Evolutionary conservation across 2,329 filamentous ascomycete species (phyloP).

Genomic region (Aquanectria penicillioides): DNA sequence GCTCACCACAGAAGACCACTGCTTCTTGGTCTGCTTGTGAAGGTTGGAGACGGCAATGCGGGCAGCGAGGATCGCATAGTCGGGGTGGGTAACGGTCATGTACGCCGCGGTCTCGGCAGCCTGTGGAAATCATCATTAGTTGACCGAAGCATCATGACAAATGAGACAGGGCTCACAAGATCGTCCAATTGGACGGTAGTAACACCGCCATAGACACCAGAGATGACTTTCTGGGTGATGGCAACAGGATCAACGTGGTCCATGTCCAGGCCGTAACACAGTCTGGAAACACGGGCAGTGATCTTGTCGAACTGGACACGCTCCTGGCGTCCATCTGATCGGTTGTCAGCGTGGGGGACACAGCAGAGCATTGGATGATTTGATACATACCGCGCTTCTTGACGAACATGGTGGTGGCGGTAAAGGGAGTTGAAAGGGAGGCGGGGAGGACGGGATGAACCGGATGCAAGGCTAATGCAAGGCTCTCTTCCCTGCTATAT

Average conservation of each 20-base stretch:
- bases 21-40: conserved; percentile 99
- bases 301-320: conserved; percentile 99
- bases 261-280: conserved; percentile 96
- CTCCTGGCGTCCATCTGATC: conserved; percentile 95
- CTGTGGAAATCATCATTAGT: conserved; percentile 56
- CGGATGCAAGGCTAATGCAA: conserved; percentile 33
- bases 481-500: conserved; percentile 38
- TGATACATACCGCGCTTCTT: conserved; percentile 68
- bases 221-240: conserved; percentile 99
- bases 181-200: conserved; percentile 97
- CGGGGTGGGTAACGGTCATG: conserved; percentile 99
- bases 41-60: conserved; percentile 99
- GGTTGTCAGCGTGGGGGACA: conserved; percentile 40
- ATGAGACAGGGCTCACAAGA: conserved; percentile 72
- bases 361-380: not conserved
- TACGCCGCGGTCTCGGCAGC: conserved; percentile 98
- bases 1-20: conserved; percentile 94
- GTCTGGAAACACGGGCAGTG: conserved; percentile 94
- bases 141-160: not conserved
- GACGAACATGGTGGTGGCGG: conserved; percentile 67
- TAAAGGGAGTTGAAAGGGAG: conserved; percentile 34
- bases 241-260: conserved; percentile 96
- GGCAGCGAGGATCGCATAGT: conserved; percentile 97
- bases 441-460: conserved; percentile 31
- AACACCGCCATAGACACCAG: conserved; percentile 97